Evolutionary conservation across 805 yeast species (phyloP), one percentile per base, ranked within the genome.

Genomic region (Komagataella pastoris): DNA sequence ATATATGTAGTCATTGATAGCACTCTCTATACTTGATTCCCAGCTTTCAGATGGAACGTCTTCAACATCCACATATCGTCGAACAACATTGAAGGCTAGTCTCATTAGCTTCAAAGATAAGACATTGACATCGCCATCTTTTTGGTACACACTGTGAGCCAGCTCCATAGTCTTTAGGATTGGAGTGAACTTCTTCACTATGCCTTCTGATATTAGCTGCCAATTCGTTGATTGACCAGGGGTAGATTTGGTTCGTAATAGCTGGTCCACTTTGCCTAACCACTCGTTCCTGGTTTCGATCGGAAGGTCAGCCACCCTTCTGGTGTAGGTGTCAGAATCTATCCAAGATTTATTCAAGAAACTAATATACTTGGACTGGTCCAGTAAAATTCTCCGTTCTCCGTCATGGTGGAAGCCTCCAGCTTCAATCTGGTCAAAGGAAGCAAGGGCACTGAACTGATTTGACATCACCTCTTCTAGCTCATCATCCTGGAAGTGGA

Each of bases 121-220:
- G 46, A 36, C 45, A 17, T 50, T 51, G 3, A 30, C 49, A 7
- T 43, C 49, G 19, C 40, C 14, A 30, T 30, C 40, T 4, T 30
- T 30, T 30, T 14, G 40, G 14, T 44, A 23, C 10, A 23, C 21
- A 7, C 18, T 24, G n/a, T 47, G 49, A 7, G 50, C 46, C 30
- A 46, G 44, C 21, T 52, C 48, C 10, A 44, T 40, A 17, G 18
- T 23, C 7, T 19, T 17, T 21, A 81, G 57, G 44, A 73, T 62
- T 8, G 85, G 83, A 1, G 78, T 66, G 60, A 81, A 81, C 58
- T 80, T 80, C 24, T 63, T 63, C 5, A 69, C 72, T n/a, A 80
- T 72, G 40, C 65, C 69, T 49, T 69, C 71, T 0, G 81, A 73
- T 3, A 73, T 64, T n/a, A 62, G 54, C 57, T 75, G 80, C 87